Evolutionary conservation across 106 monocot species (phyloP).

Genomic region (Apostasia shenzhenica): DNA sequence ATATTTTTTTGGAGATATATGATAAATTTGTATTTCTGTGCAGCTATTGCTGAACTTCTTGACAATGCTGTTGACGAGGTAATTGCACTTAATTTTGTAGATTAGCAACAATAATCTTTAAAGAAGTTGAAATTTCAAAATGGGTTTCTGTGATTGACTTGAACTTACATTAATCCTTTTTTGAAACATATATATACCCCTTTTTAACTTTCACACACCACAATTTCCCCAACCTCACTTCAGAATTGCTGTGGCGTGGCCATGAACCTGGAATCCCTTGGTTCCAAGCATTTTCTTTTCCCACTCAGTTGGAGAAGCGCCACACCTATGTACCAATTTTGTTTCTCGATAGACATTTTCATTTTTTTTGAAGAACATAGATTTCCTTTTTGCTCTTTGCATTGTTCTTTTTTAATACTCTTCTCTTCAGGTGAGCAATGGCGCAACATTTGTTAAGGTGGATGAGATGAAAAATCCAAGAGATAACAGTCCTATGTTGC

Average conservation of each 20-base stretch:
- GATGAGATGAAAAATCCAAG: conserved; percentile 52
- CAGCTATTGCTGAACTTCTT: conserved; percentile 93
- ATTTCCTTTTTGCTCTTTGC: neutral
- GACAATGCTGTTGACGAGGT: conserved; percentile 98
- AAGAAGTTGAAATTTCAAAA: neutral
- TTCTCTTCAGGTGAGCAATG: conserved; percentile 48
- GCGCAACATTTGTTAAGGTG: conserved; percentile 76
- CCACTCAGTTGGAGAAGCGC: too few species aligned
- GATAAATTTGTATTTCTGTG: neutral
- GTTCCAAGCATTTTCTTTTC: too few species aligned
- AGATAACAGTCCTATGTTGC: conserved; percentile 61
- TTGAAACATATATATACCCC: too few species aligned
- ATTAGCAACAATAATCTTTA: neutral
- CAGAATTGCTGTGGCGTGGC: too few species aligned
- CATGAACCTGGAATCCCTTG: too few species aligned
- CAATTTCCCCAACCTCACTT: too few species aligned
- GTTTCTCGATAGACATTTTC: too few species aligned
- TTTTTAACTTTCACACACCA: too few species aligned
- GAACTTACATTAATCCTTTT: too few species aligned
- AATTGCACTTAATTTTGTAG: conserved; percentile 2
- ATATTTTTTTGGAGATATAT: too few species aligned
- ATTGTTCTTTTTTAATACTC: neutral
- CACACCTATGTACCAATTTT: too few species aligned
- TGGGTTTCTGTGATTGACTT: too few species aligned
- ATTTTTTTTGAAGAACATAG: neutral